phyloP scores from a whole-genome alignment of 306 rosid species.

The Quercus bicolor region DNA sequence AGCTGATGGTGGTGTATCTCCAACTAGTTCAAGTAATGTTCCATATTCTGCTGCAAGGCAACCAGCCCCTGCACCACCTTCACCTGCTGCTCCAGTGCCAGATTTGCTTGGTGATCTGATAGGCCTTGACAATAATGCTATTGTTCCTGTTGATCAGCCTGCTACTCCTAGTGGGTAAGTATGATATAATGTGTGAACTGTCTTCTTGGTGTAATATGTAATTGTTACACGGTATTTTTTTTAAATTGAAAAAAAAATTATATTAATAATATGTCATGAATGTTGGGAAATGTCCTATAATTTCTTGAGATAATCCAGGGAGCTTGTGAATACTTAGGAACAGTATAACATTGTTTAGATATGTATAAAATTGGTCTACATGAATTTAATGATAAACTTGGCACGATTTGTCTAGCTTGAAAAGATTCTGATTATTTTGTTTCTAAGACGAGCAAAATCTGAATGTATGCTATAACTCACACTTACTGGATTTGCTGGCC shows the following conservation, averaged over 20 bases:
- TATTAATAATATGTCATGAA: background rate
- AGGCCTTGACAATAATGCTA: conserved; percentile 75
- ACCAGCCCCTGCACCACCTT: conserved; percentile 41
- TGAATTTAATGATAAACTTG: conserved; percentile 1
- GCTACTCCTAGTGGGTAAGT: conserved; percentile 80
- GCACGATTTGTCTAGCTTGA: background rate
- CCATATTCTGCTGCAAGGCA: conserved; percentile 48
- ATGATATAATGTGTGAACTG: background rate
- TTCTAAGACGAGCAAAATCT: background rate
- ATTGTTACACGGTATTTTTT: background rate
- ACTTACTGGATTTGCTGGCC: conserved; percentile 27
- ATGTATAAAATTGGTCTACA: background rate
- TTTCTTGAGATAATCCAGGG: background rate
- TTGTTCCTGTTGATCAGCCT: conserved; percentile 74
- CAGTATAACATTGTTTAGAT: background rate
- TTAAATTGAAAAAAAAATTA: background rate
- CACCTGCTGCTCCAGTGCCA: conserved; percentile 68
- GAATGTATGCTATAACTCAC: conserved; percentile 7
- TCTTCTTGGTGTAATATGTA: background rate
- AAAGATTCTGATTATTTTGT: conserved; percentile 13
- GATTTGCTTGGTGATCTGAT: conserved; percentile 96
- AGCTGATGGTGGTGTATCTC: conserved; percentile 52
- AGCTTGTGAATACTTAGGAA: background rate
- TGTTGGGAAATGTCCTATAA: background rate
- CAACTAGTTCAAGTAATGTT: conserved; percentile 38